Percentiles rank a stretch among this genome's conserved stretches.
Evolutionary conservation across 768 basidiomycete species (phyloP).

Genomic region (Hortiboletus campestris): DNA sequence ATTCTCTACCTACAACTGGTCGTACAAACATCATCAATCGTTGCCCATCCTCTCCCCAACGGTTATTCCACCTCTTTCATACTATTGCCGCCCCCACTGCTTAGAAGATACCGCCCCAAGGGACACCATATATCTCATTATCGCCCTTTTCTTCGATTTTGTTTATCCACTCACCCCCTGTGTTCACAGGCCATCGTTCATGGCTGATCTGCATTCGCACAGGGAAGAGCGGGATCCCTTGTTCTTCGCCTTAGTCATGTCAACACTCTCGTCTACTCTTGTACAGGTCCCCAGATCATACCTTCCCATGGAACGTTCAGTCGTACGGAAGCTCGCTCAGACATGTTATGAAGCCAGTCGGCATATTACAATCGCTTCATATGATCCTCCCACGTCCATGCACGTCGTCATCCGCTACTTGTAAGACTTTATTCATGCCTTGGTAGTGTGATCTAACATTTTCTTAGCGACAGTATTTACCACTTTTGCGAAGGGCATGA

Average conservation of each 20-base stretch:
- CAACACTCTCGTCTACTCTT: constrained; percentile 81
- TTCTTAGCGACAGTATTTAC: constrained; percentile 70
- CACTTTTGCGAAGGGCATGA: constrained; percentile 89
- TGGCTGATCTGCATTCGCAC: constrained; percentile 79
- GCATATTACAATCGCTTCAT: constrained; percentile 74
- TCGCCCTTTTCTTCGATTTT: constrained; percentile 90
- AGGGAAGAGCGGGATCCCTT: constrained; percentile 86
- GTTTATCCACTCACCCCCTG: constrained; percentile 91
- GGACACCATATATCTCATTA: constrained; percentile 77
- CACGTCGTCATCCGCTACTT: constrained; percentile 88
- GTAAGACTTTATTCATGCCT: constrained; percentile 43
- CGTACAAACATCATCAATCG: constrained; percentile 60
- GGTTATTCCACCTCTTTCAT: constrained; percentile 57
- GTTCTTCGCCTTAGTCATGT: constrained; percentile 90
- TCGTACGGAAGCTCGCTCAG: constrained; percentile 81
- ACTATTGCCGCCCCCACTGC: constrained; percentile 71
- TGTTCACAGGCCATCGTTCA: constrained; percentile 87
- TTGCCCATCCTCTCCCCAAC: constrained; percentile 44
- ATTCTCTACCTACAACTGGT: constrained; percentile 69
- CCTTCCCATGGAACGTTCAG: constrained; percentile 79
- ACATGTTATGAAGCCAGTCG: constrained; percentile 81
- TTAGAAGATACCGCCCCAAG: constrained; percentile 82
- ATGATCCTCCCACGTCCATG: constrained; percentile 81
- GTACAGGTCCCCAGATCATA: constrained; percentile 88
- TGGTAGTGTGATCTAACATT: constrained; percentile 5